Percentiles rank a stretch among this genome's conserved stretches.
These are phyloP conservation scores for Diospyros kaki DNA, from an alignment of 148 eudicot species.

Conservation along the genomic window DNA sequence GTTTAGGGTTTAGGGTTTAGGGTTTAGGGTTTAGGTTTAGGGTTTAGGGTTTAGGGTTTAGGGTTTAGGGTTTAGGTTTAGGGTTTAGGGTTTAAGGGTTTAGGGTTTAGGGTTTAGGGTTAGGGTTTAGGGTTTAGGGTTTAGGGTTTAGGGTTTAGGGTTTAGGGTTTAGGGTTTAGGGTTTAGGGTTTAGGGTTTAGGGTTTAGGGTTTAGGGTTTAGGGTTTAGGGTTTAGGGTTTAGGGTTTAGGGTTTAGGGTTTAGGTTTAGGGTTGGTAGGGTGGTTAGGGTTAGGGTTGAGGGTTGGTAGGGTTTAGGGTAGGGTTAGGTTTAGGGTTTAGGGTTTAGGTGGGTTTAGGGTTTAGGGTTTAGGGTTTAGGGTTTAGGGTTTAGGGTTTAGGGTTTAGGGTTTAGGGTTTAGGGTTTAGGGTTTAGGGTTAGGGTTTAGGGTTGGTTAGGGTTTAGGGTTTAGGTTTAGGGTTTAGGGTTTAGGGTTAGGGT, in stretches of 20 bases:
- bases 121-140: constrained; percentile 6
- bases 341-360: too few relatives aligned
- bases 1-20: too few relatives aligned
- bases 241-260: constrained; percentile 16
- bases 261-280: neutral
- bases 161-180: constrained; percentile 5
- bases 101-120: neutral
- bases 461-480: constrained; percentile 15
- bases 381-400: constrained; percentile 24
- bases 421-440: constrained; percentile 29
- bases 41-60: neutral
- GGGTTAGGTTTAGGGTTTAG: constrained; percentile 21
- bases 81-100: too few relatives aligned
- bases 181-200: constrained; percentile 4
- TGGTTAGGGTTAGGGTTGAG: too few relatives aligned
- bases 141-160: constrained; percentile 6
- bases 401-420: constrained; percentile 23
- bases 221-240: too few relatives aligned
- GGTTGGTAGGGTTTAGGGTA: too few relatives aligned
- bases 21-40: constrained; percentile 4
- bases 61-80: neutral
- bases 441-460: too few relatives aligned
- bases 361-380: constrained; percentile 28
- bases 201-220: too few relatives aligned
- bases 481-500: constrained; percentile 19